Evolutionary conservation across 441 rosid species (phyloP).

Genomic region (Daphne laureola): DNA sequence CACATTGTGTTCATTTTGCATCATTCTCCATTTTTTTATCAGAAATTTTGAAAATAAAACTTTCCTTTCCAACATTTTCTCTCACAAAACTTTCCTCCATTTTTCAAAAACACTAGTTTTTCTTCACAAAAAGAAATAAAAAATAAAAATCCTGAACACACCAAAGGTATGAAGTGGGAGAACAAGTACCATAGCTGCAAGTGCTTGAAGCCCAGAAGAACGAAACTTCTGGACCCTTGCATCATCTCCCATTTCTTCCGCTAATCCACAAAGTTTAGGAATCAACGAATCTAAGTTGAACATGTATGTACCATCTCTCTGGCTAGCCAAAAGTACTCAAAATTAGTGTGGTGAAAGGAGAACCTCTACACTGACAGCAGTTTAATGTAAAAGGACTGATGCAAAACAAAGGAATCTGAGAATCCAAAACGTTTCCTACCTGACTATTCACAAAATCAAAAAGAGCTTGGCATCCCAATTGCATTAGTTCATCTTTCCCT

Average conservation of each 20-base stretch:
- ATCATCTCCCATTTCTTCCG: slow-evolving; percentile 54
- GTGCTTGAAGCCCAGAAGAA: slow-evolving; percentile 54
- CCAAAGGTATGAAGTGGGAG: background rate
- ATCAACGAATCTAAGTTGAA: slow-evolving; percentile 58
- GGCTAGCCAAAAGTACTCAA: slow-evolving; percentile 18
- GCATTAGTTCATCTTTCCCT: slow-evolving; percentile 39
- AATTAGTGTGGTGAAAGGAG: slow-evolving; percentile 10
- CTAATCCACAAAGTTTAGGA: slow-evolving; percentile 52
- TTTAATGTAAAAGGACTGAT: background rate
- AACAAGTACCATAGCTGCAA: slow-evolving; percentile 46
- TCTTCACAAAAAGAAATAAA: too few species aligned
- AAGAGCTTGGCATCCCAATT: slow-evolving; percentile 57
- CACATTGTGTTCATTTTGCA: too few species aligned
- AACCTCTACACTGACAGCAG: slow-evolving; percentile 1
- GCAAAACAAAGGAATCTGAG: too few species aligned
- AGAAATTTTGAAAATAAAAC: too few species aligned
- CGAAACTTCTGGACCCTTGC: slow-evolving; percentile 29
- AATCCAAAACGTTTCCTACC: slow-evolving; percentile 29
- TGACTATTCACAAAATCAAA: slow-evolving; percentile 59
- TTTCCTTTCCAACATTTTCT: too few species aligned
- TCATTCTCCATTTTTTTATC: too few species aligned
- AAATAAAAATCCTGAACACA: background rate
- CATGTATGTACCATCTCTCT: slow-evolving; percentile 60
- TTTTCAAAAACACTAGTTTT: too few species aligned
- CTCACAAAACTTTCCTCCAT: too few species aligned